Evolutionary conservation across 352 stramenopile genomes (phyloP), one percentile per base, ranked within the genome.

Genomic region (Aphanomyces invadans): DNA sequence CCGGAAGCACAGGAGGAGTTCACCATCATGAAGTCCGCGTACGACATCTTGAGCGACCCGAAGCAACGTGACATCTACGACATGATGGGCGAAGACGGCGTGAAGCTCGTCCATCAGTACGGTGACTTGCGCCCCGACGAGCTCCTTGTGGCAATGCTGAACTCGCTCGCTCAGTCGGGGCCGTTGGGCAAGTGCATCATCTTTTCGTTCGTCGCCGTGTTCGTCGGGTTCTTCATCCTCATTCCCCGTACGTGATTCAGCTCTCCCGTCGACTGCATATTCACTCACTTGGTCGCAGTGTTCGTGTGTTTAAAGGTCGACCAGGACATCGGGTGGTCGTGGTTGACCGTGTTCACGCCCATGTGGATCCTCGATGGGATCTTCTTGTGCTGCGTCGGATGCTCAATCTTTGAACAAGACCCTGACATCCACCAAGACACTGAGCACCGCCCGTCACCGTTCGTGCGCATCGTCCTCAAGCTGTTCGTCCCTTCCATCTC

Each of bases 41-140:
- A 97, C 72, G 92, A 98, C 70, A 80, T 96, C 32, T 78, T 98
- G 29, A 85, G 75, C 4, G 90, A 98, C 74, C 80, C 86, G 26
- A 77, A 92, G 63, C 90, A 92, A 72, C 79, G 83, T 9, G 79
- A 90, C 46, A 70, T 93, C 57, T 92, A 92, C 67, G 84, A 91
- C 71, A 90, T 81, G 73, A 80, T 86, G n/a, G 86, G 86, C 15
- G 83, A 94, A 75, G 83, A 94, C 68, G 86, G 86, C n/a, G 83
- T 94, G 51, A 94, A 92, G 72, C 68, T 94, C 45, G 90, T 94
- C 81, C 81, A 91, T 59, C 86, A 94, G 70, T 92, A 88, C 64
- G 80, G 78, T 60, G 88, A 79, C 68, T 87, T 94, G 80, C 83
- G 83, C 65, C 75, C 83, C 2, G 83, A 92, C 55, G 71, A 71